Percentiles rank a stretch among this genome's conserved stretches.
phyloP scores from a whole-genome alignment of 2,329 filamentous ascomycete species.

The Ophiostoma triangulosporum region DNA sequence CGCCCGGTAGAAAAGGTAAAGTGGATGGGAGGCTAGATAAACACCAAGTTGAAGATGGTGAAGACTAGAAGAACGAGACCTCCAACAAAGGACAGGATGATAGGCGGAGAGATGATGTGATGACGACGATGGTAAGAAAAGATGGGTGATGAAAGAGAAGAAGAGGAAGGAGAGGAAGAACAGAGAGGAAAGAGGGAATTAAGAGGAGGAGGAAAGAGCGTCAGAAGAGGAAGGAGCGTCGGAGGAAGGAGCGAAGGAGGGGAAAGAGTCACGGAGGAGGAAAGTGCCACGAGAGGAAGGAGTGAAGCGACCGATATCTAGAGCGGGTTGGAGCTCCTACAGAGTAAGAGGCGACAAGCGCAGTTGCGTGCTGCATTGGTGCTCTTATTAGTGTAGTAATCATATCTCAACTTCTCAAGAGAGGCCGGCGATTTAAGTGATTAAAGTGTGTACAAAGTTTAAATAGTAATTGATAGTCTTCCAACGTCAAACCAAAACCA shows the following conservation, averaged over 20 bases:
- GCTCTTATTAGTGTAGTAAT: not conserved
- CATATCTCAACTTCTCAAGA: no score
- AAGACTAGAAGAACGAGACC: conserved; percentile 12
- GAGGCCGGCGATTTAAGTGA: no score
- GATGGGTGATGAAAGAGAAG: conserved; percentile 2
- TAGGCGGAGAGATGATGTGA: not conserved
- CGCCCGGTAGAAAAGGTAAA: not conserved
- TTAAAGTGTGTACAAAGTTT: not conserved
- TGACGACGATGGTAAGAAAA: not conserved
- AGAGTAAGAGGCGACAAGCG: conserved; percentile 1
- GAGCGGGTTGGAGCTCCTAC: not conserved
- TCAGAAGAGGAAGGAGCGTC: conserved; percentile 14
- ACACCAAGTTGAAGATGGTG: conserved; percentile 8
- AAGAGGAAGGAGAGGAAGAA: conserved; percentile 1
- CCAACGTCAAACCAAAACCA: not conserved
- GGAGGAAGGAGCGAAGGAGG: no score
- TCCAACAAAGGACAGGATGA: conserved; percentile 4
- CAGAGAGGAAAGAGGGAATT: conserved; percentile 2
- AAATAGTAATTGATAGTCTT: no score
- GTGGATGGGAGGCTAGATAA: conserved; percentile 9
- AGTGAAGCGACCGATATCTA: conserved; percentile 3
- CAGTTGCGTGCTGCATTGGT: conserved; percentile 9
- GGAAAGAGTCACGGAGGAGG: no score
- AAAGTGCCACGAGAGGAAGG: no score
- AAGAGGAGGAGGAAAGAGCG: conserved; percentile 11